A percentile compares a stretch with the other conserved stretches of the same genome.
Conservation (phyloP, 768 basidiomycete genomes). For the Suillus hirtellus region DNA sequence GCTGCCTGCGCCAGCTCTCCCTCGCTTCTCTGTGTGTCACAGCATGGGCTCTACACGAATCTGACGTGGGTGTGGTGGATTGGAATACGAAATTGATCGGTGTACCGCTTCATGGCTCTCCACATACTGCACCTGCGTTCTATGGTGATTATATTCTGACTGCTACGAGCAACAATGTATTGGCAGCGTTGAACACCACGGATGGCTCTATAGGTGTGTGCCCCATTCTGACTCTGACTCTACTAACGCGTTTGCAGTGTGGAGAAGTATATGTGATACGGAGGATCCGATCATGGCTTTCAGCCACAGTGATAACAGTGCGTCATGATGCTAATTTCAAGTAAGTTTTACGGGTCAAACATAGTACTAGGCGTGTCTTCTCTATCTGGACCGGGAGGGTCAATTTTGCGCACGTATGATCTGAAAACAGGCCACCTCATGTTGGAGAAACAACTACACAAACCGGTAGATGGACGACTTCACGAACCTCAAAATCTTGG, state of each 20-base stretch:
- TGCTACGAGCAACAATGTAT: constrained; percentile 72
- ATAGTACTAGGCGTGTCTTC: constrained; percentile 56
- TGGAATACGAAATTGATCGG: constrained; percentile 85
- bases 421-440: constrained; percentile 60
- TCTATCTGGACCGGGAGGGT: constrained; percentile 74
- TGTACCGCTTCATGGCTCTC: constrained; percentile 57
- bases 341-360: constrained; percentile 4
- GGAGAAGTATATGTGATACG: constrained; percentile 78
- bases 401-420: constrained; percentile 70
- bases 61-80: constrained; percentile 80
- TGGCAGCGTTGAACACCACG: constrained; percentile 68
- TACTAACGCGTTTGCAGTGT: constrained; percentile 45
- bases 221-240: constrained; percentile 7
- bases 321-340: constrained; percentile 25
- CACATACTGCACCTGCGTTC: constrained; percentile 59
- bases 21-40: constrained; percentile 21
- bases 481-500: constrained; percentile 59
- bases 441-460: constrained; percentile 64
- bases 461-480: constrained; percentile 40
- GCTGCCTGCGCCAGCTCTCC: constrained; percentile 20
- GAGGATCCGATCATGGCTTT: constrained; percentile 70
- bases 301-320: constrained; percentile 58
- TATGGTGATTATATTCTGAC: constrained; percentile 60
- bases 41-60: constrained; percentile 59
- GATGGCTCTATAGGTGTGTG: constrained; percentile 72